Evolutionary conservation across 257 asterid species (phyloP).

Genomic region (Jacaranda copaia): DNA sequence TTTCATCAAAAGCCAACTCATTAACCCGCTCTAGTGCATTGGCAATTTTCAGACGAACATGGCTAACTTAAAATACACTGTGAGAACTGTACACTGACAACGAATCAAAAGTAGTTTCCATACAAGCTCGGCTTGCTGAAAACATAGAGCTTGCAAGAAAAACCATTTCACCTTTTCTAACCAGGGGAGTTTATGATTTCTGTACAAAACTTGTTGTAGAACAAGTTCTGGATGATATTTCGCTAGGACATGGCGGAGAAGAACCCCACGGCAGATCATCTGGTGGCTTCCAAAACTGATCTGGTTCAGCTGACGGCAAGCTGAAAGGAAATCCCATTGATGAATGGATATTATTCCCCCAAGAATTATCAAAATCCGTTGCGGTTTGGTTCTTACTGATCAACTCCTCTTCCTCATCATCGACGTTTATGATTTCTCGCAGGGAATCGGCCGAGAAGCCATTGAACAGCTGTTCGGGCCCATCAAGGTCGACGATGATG

Average conservation of each 20-base stretch:
- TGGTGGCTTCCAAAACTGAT: conserved; percentile 37
- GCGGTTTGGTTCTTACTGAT: conserved; percentile 27
- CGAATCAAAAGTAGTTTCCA: conserved; percentile 34
- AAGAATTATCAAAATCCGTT: conserved; percentile 25
- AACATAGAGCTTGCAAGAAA: conserved; percentile 35
- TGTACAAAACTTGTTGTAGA: conserved; percentile 57
- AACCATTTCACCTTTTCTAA: conserved; percentile 29
- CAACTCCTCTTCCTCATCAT: conserved; percentile 33
- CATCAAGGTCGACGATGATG: conserved; percentile 30
- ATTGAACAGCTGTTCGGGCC: conserved; percentile 47
- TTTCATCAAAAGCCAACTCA: too few relatives aligned
- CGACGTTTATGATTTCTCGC: conserved; percentile 24
- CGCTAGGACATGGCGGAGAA: conserved; percentile 62
- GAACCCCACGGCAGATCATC: conserved; percentile 59
- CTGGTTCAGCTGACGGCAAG: conserved; percentile 39
- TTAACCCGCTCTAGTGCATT: too few relatives aligned
- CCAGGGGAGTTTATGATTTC: neutral
- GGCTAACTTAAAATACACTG: neutral
- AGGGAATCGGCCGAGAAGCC: conserved; percentile 45
- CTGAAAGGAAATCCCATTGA: conserved; percentile 68
- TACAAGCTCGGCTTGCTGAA: conserved; percentile 30
- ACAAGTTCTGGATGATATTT: conserved; percentile 61
- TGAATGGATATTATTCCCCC: conserved; percentile 36
- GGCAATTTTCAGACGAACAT: too few relatives aligned
- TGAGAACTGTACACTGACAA: conserved; percentile 40